Evolutionary conservation across 2,329 filamentous ascomycete genomes (phyloP).

Genomic region (Fusarium sp.): DNA sequence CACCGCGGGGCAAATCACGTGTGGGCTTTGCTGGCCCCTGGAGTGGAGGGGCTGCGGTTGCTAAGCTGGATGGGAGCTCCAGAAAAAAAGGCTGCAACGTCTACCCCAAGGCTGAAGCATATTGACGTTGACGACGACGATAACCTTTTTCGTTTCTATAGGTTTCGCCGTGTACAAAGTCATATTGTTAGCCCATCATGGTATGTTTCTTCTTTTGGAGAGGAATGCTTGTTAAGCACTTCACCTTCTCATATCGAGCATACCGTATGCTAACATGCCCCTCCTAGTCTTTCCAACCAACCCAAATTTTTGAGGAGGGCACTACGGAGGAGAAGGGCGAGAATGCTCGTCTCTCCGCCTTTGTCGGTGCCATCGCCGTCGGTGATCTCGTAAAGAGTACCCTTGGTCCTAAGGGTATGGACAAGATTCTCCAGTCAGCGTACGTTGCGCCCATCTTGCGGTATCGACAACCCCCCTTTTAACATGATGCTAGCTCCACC

Average conservation of each 20-base stretch:
- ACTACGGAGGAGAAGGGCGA: constrained; percentile 98
- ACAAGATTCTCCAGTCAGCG: constrained; percentile 97
- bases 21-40: constrained; percentile 29
- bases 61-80: constrained; percentile 42
- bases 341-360: constrained; percentile 98
- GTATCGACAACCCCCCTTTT: constrained; percentile 27
- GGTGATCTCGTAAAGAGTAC: constrained; percentile 98
- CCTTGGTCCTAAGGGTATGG: constrained; percentile 97
- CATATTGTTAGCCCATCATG: constrained; percentile 37
- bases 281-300: constrained; percentile 77
- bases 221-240: neutral
- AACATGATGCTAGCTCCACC: constrained; percentile 71
- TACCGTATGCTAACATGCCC: constrained; percentile 34
- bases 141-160: constrained; percentile 31
- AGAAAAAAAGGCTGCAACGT: constrained; percentile 43
- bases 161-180: constrained; percentile 35
- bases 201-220: constrained; percentile 21
- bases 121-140: constrained; percentile 40
- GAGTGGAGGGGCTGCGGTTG: constrained; percentile 40
- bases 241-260: neutral
- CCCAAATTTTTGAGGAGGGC: constrained; percentile 97
- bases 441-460: constrained; percentile 57
- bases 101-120: constrained; percentile 43
- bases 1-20: constrained; percentile 54
- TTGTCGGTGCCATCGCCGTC: constrained; percentile 97